Evolutionary conservation across 352 stramenopile species (phyloP).

Genomic region (Lagenidium giganteum): DNA sequence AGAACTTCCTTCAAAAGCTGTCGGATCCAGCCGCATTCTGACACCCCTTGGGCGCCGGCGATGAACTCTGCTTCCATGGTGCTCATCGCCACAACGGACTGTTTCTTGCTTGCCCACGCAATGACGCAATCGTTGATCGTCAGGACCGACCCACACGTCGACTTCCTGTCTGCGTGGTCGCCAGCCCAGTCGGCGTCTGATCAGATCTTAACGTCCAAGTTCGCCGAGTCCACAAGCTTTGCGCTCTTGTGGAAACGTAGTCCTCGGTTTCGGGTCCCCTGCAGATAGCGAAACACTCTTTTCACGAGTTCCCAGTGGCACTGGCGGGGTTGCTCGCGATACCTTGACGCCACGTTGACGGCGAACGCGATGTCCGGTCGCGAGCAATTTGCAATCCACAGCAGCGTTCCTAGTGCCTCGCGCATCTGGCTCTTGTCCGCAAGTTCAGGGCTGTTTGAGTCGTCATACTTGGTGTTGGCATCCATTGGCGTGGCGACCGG

Average conservation of each 20-base stretch:
- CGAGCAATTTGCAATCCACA: constrained; percentile 2
- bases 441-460: no score
- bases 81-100: constrained; percentile 11
- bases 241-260: no score
- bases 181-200: constrained; percentile 14
- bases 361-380: constrained; percentile 9
- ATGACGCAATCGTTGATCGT: no score
- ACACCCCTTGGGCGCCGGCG: no score
- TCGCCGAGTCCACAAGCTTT: no score
- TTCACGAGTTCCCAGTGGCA: constrained; percentile 8
- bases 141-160: constrained; percentile 7
- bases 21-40: no score
- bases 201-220: neutral
- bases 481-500: no score
- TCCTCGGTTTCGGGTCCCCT: neutral
- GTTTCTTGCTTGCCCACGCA: constrained; percentile 9
- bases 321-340: constrained; percentile 2
- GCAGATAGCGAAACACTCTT: neutral
- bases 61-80: constrained; percentile 13
- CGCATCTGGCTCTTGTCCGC: no score
- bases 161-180: constrained; percentile 11
- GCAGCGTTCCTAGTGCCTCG: constrained; percentile 4
- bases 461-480: no score
- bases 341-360: neutral
- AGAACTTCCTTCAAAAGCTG: no score